These are phyloP conservation scores for Eimeria necatrix DNA, from an alignment of 169 alveolate species.

Conservation along the genomic window DNA sequence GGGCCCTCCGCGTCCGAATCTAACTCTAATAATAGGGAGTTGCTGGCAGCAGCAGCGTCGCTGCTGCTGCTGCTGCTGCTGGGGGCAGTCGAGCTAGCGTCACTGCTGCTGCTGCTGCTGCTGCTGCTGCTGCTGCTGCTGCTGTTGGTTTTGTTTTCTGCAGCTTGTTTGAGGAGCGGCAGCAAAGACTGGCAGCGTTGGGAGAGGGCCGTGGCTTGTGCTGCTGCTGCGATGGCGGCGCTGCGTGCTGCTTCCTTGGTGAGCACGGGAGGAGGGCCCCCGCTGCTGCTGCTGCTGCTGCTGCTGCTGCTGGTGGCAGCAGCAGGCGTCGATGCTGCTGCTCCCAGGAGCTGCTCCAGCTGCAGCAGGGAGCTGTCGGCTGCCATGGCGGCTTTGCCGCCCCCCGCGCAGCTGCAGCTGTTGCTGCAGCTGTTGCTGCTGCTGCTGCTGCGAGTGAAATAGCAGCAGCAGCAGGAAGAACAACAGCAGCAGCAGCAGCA, in stretches of 20 bases:
- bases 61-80: neutral
- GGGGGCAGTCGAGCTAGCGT: neutral
- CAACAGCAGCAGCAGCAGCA: neutral
- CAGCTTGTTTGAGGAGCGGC: constrained; percentile 29
- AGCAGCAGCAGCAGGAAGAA: too few relatives aligned
- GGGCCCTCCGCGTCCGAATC: constrained; percentile 41
- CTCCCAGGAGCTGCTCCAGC: constrained; percentile 28
- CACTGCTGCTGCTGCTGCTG: constrained; percentile 28
- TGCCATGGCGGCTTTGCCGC: neutral
- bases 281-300: constrained; percentile 56
- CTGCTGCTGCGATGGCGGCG: constrained; percentile 42
- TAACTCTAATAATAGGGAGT: neutral
- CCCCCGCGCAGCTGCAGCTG: neutral
- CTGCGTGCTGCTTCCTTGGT: constrained; percentile 21
- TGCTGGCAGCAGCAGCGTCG: neutral
- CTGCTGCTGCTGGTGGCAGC: neutral
- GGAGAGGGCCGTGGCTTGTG: constrained; percentile 26
- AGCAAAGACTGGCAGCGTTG: constrained; percentile 33
- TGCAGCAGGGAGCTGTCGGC: constrained; percentile 51
- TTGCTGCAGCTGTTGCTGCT: neutral
- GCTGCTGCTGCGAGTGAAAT: neutral
- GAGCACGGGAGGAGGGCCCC: neutral
- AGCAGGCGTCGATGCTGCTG: neutral
- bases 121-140: constrained; percentile 16
- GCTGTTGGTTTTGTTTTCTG: neutral